Base-by-base conservation (phyloP, 192 early-diverging fungal species). In the Phlyctochytrium arcticum region DNA sequence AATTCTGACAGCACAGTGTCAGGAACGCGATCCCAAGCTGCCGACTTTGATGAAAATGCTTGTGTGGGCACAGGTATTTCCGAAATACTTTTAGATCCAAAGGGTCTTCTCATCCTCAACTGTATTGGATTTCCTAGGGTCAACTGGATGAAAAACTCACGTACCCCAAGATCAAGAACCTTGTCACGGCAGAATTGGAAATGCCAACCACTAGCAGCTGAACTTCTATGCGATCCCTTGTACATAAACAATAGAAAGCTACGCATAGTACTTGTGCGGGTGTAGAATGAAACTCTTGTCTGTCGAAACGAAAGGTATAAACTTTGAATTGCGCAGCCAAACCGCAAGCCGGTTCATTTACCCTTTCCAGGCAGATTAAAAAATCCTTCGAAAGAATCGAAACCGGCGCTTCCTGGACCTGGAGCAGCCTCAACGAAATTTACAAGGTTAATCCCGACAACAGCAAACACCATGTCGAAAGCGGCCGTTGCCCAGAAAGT, bases 1-100 rank as follows among this genome's bases (percentile, higher is more conserved):
- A 5, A 84, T 99, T 60, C 73, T 99, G 49, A 82, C 86, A 4
- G 84, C 90, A 2, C 93, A 95, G 63, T 92, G 90, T 56, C 92
- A 94, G 71, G 95, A 95, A 32, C 89, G 85, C 54, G 93, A 96
- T 71, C 94, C 97, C 5, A 98, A 95, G 69, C 78, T 99, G 50
- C 95, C 95, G 19, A 78, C 85, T 17, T 56, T 99, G 54, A 60
- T 99, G 54, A 89, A 92, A 68, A 88, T 98, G 85, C 75, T 98
- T n/a, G 83, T 87, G 24, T 99, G 94, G 93, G 78, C 88, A 21
- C 97, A 99, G 78, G 87, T 81, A 34, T 32, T 21, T 27, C n/a
- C 63, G 15, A 8, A 31, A 34, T 23, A 36, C 29, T 30, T 53
- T n/a, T 35, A 42, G 0, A 15, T 23, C 35, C 5, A 68, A 26